phyloP scores from a whole-genome alignment of 108 stramenopile genomes.

The Aurantiochytrium sp. region DNA sequence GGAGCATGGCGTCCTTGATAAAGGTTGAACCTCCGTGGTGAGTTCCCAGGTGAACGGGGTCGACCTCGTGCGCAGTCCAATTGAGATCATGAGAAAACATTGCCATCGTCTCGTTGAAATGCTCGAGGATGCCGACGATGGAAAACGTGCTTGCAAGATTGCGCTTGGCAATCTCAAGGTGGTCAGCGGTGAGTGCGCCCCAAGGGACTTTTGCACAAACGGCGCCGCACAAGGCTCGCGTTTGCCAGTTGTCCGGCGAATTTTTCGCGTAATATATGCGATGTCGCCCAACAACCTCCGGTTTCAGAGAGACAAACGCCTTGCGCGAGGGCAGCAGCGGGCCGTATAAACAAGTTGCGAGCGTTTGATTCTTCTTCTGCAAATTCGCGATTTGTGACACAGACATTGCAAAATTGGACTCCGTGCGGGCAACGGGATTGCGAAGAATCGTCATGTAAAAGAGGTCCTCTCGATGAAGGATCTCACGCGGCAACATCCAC shows the following conservation, averaged over 20 bases:
- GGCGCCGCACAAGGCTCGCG: not conserved
- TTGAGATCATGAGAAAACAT: not conserved
- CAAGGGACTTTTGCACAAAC: not conserved
- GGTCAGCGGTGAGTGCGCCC: not conserved
- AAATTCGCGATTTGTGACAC: not conserved
- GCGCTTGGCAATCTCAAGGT: not conserved
- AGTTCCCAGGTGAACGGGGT: not conserved
- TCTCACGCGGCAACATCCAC: not conserved
- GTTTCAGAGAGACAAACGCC: too few relatives aligned
- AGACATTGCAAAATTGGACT: conserved; percentile 1
- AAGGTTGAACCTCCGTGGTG: not conserved
- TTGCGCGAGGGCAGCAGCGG: too few relatives aligned
- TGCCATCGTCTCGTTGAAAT: not conserved
- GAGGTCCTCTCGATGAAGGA: not conserved
- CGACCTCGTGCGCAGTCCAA: not conserved
- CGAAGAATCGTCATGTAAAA: not conserved
- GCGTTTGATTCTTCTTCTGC: too few relatives aligned
- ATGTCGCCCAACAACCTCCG: not conserved
- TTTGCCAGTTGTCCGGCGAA: not conserved
- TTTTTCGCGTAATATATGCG: not conserved
- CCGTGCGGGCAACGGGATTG: not conserved
- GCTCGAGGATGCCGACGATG: not conserved
- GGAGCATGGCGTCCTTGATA: not conserved
- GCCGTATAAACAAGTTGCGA: too few relatives aligned
- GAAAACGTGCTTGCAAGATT: not conserved